Percentiles rank a stretch among this genome's conserved stretches.
These are phyloP conservation scores for Pyrus communis DNA, from an alignment of 306 rosid genomes.

Conservation along the genomic window DNA sequence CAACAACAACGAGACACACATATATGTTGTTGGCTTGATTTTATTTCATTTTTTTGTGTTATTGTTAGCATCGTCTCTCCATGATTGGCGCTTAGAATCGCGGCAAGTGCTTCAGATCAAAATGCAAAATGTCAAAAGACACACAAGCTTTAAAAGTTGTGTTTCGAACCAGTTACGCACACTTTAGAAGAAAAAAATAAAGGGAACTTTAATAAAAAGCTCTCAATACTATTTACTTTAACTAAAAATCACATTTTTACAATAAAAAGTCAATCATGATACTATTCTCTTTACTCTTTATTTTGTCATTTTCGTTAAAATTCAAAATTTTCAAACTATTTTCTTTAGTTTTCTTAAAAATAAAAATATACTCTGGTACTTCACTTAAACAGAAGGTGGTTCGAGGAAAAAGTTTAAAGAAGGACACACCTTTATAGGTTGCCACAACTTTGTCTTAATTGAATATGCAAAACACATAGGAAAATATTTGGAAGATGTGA, in stretches of 20 bases:
- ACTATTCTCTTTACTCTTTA: no score
- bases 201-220: no score
- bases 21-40: not conserved
- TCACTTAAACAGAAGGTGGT: constrained; percentile 5
- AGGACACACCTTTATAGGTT: constrained; percentile 31
- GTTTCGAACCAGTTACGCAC: constrained; percentile 3
- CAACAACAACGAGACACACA: not conserved
- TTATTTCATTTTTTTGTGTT: not conserved
- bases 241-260: no score
- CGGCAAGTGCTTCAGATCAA: constrained; percentile 13
- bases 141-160: constrained; percentile 23
- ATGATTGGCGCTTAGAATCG: constrained; percentile 20
- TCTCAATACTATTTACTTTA: no score
- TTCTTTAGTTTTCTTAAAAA: not conserved
- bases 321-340: no score
- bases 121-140: constrained; percentile 29
- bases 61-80: not conserved
- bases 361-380: not conserved
- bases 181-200: not conserved
- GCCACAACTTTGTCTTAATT: constrained; percentile 9
- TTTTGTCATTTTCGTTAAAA: no score
- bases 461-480: constrained; percentile 14
- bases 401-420: constrained; percentile 9
- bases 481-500: constrained; percentile 17
- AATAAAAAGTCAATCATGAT: no score